These are phyloP conservation scores for Acorus gramineus DNA, from an alignment of 106 monocot genomes.

Conservation along the genomic window DNA sequence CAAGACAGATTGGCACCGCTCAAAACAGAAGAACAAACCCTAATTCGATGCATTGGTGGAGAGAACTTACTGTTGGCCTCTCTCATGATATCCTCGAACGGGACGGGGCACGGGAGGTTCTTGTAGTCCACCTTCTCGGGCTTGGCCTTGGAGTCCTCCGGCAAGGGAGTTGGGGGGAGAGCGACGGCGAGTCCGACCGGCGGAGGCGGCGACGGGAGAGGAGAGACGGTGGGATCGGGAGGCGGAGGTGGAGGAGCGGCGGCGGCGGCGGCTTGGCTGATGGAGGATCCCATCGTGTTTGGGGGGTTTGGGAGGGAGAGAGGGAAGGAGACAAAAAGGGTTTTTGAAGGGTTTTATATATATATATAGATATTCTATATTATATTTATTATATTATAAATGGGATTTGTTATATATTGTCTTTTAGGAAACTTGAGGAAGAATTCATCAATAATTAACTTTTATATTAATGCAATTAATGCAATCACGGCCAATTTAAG, in stretches of 20 bases:
- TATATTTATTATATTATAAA: too few species aligned
- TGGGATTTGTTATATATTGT: too few species aligned
- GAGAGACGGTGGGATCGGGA: conserved; percentile 16
- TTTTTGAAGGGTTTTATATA: too few species aligned
- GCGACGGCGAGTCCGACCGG: conserved; percentile 27
- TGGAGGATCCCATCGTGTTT: conserved; percentile 33
- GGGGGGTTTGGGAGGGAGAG: background rate
- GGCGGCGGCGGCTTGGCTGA: conserved; percentile 31
- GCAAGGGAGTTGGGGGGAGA: conserved; percentile 18
- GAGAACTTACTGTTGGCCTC: conserved; percentile 68
- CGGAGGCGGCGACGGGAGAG: too few species aligned
- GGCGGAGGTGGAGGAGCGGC: background rate
- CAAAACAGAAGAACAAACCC: too few species aligned
- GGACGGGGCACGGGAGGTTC: conserved; percentile 80
- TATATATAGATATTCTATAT: too few species aligned
- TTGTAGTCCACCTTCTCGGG: conserved; percentile 60
- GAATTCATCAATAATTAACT: too few species aligned
- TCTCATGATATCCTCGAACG: conserved; percentile 77
- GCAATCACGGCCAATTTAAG: too few species aligned
- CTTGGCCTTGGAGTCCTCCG: conserved; percentile 9
- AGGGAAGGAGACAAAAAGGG: background rate
- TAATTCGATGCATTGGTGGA: too few species aligned
- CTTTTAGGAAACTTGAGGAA: too few species aligned
- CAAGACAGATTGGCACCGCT: background rate
- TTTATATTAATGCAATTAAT: too few species aligned